These are phyloP conservation scores for Collybia mongolica DNA, from an alignment of 768 basidiomycete genomes.

Conservation along the genomic window DNA sequence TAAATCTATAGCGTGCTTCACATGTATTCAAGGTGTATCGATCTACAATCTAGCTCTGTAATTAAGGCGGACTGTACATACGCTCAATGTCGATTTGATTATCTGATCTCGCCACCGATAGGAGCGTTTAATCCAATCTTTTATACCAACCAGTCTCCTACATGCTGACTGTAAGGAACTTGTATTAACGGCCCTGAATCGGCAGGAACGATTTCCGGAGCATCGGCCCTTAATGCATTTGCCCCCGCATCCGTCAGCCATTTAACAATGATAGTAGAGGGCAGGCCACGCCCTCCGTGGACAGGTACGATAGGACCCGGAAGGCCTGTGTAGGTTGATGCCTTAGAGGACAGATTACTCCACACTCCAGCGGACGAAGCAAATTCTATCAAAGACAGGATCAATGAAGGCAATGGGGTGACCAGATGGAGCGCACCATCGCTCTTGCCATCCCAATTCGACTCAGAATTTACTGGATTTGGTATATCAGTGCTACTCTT, in stretches of 20 bases:
- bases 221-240: not conserved
- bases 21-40: too few species aligned
- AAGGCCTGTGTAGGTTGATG: constrained; percentile 6
- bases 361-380: constrained; percentile 31
- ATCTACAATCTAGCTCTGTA: too few species aligned
- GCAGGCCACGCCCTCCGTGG: not conserved
- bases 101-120: too few species aligned
- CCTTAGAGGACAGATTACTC: constrained; percentile 10
- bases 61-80: too few species aligned
- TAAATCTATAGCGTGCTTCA: too few species aligned
- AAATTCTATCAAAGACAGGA: constrained; percentile 23
- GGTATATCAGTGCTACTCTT: constrained; percentile 15
- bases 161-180: not conserved
- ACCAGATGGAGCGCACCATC: constrained; percentile 24
- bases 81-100: too few species aligned
- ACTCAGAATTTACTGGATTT: constrained; percentile 34
- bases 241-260: constrained; percentile 8
- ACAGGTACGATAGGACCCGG: not conserved
- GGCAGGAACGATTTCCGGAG: not conserved
- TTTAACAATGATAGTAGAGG: not conserved
- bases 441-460: constrained; percentile 42
- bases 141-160: constrained; percentile 26
- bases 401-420: constrained; percentile 1
- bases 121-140: not conserved
- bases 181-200: not conserved